These are phyloP conservation scores for Globisporangium canariense DNA, from an alignment of 352 stramenopile genomes.

Conservation along the genomic window DNA sequence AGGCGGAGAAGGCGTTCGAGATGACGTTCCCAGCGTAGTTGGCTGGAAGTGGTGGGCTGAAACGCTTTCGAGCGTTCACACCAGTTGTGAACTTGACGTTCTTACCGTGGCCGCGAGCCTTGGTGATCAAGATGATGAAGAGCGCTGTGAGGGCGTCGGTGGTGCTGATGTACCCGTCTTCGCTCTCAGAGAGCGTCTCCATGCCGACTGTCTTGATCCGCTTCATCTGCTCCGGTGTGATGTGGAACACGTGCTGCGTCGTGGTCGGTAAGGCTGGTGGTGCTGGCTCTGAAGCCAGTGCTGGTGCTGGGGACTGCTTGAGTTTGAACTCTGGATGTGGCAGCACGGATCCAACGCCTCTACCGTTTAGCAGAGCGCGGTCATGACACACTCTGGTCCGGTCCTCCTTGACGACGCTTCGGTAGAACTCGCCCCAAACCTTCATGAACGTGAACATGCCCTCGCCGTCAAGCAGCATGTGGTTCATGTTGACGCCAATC, in stretches of 20 bases:
- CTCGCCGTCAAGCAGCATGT: constrained; percentile 50
- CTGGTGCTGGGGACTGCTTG: not conserved
- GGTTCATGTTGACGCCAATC: constrained; percentile 39
- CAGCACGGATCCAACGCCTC: constrained; percentile 18
- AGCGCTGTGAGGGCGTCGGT: constrained; percentile 49
- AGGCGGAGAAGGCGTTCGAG: constrained; percentile 46
- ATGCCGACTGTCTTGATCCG: constrained; percentile 36
- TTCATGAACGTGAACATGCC: constrained; percentile 60
- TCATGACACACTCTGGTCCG: constrained; percentile 36
- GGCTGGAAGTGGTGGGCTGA: constrained; percentile 34
- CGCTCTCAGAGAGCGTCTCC: not conserved
- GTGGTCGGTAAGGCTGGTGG: constrained; percentile 20
- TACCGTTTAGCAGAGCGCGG: constrained; percentile 29
- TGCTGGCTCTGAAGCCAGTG: not conserved
- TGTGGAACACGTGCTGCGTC: constrained; percentile 43
- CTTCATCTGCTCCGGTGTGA: constrained; percentile 37
- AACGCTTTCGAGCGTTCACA: constrained; percentile 43
- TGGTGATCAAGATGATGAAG: constrained; percentile 46
- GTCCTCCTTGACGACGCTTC: constrained; percentile 22
- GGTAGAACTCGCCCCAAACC: constrained; percentile 56
- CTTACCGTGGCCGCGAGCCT: constrained; percentile 37
- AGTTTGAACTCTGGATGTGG: constrained; percentile 48
- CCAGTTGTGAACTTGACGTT: constrained; percentile 44
- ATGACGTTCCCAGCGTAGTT: constrained; percentile 55
- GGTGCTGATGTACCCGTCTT: constrained; percentile 42